A percentile compares a stretch with the other conserved stretches of the same genome.
phyloP scores from a whole-genome alignment of 2,329 filamentous ascomycete genomes.

The Aspergillus brunneoviolaceus region DNA sequence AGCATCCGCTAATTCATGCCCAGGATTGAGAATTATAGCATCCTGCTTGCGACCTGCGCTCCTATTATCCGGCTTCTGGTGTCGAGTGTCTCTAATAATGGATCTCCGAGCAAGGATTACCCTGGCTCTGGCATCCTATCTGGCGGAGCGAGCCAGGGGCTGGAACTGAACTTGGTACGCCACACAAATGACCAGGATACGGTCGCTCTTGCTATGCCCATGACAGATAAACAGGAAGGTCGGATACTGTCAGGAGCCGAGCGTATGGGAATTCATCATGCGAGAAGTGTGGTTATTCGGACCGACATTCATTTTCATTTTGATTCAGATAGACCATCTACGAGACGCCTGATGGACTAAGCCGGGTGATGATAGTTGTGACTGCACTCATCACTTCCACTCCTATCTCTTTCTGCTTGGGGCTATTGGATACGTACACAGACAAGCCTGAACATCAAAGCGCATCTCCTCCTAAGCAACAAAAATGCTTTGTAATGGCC shows the following conservation, averaged over 20 bases:
- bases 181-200: conserved; percentile 5
- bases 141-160: conserved; percentile 8
- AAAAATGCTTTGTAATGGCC: too few relatives aligned
- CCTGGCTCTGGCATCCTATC: conserved; percentile 21
- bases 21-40: conserved; percentile 41
- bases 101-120: conserved; percentile 14
- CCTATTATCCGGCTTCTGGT: conserved; percentile 37
- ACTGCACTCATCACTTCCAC: too few relatives aligned
- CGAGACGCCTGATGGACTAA: neutral
- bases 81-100: conserved; percentile 9
- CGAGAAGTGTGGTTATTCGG: conserved; percentile 26
- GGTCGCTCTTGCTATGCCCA: conserved; percentile 2
- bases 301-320: conserved; percentile 35
- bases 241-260: conserved; percentile 2
- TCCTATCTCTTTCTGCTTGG: too few relatives aligned
- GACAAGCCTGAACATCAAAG: too few relatives aligned
- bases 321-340: conserved; percentile 11
- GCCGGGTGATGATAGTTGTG: too few relatives aligned
- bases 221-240: conserved; percentile 10
- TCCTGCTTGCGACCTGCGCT: conserved; percentile 37
- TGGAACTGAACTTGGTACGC: neutral
- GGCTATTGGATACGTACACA: too few relatives aligned
- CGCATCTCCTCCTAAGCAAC: too few relatives aligned
- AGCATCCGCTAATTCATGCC: neutral
- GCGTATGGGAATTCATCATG: neutral